These are phyloP conservation scores for Setaria italica DNA, from an alignment of 202 grass and related monocot species.

Conservation along the genomic window DNA sequence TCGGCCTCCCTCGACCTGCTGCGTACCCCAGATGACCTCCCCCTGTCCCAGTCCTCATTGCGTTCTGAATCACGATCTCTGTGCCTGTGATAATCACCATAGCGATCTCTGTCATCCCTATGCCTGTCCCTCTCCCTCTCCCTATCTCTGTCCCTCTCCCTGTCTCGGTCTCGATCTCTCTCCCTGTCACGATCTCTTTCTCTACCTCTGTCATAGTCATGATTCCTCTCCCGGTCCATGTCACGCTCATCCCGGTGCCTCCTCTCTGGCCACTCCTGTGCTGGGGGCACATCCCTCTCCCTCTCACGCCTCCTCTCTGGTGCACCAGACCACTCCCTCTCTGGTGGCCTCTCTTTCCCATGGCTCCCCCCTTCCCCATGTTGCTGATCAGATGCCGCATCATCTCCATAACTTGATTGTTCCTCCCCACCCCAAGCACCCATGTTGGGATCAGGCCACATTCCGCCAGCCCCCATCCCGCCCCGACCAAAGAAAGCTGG, in stretches of 20 bases:
- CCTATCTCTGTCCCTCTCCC: conserved; percentile 52
- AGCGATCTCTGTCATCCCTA: conserved; percentile 63
- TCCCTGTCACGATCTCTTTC: conserved; percentile 66
- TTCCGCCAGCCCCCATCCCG: conserved; percentile 59
- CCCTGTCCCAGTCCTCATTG: conserved; percentile 64
- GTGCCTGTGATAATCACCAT: conserved; percentile 60
- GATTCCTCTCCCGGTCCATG: conserved; percentile 50
- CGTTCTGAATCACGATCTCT: conserved; percentile 61
- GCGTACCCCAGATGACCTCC: conserved; percentile 60
- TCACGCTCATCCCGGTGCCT: conserved; percentile 63
- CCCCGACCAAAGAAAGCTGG: conserved; percentile 78
- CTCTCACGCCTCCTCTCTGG: conserved; percentile 51
- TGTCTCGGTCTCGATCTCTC: conserved; percentile 58
- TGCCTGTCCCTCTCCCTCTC: conserved; percentile 62
- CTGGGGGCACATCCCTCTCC: conserved; percentile 52
- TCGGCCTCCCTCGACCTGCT: conserved; percentile 75
- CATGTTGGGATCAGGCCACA: conserved; percentile 77
- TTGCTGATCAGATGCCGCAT: conserved; percentile 74
- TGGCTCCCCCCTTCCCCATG: conserved; percentile 65
- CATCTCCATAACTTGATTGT: conserved; percentile 78
- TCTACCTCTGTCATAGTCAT: conserved; percentile 64
- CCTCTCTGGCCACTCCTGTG: conserved; percentile 66
- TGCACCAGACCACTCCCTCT: conserved; percentile 64
- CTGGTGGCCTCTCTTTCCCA: conserved; percentile 63
- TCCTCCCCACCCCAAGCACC: conserved; percentile 69